Evolutionary conservation across 2,329 filamentous ascomycete genomes (phyloP), one percentile per base, ranked within the genome.

Genomic region (Alternaria consortialis): DNA sequence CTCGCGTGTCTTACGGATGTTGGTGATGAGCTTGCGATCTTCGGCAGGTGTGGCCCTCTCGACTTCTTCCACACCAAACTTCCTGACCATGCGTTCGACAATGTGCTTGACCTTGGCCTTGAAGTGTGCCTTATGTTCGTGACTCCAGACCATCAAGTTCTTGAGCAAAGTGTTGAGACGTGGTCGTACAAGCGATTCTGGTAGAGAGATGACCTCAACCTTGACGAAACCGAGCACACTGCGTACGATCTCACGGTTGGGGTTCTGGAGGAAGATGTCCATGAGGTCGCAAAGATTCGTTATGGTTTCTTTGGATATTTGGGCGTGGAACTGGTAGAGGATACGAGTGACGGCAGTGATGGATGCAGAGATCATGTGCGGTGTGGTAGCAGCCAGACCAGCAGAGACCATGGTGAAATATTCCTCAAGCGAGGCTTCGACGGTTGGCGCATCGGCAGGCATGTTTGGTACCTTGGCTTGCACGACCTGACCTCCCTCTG

Each of bases 331-430:
- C 75, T 97, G 91, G 80, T 94, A 98, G 31, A 99, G 86, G 27
- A 97, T 89, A n/a, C 95, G 88, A 13, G 93, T 95, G 37, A 99
- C 86, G 13, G 95, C 94, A 0, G 93, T 98, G 76, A 99, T 94
- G n/a, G 92, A 93, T 0, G 95, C 95, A 7, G 93, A 97, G 64
- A 98, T 94, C 93, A 98, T 97, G 82, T 98, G 94, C 32, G 95
- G 94, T 11, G 93, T 94, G 71, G 90, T 91, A 58, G 94, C 94
- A 2, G 94, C 95, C 54, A 99, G 86, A 81, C 95, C 95, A 50
- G 95, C 95, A 68, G 92, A 97, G 31, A 98, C 91, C 95, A 99
- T 99, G 56, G 94, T 97, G 82, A 98, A 92, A 81, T 93, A 98
- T 79, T 98, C 95, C 73, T 98, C 94, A 37, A 99, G 87, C 42